Percentiles rank a stretch among this genome's conserved stretches.
Conservation (phyloP, 208 protist species). For the Acanthamoeba culbertsoni region DNA sequence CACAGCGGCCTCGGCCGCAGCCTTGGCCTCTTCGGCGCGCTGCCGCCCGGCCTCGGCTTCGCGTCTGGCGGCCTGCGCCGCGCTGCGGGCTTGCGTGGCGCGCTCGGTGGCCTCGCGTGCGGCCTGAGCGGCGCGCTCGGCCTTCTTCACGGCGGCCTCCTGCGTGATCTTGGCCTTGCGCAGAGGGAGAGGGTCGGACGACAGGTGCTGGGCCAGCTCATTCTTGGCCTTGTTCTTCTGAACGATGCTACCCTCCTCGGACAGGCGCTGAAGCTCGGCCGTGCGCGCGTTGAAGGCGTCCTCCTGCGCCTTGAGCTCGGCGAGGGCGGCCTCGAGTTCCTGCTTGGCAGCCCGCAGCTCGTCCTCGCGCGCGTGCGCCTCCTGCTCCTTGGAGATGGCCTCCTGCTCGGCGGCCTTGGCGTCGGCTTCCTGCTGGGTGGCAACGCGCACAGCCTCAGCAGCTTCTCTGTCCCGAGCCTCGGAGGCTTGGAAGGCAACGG, state of each 20-base stretch:
- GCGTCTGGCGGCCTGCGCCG: background rate
- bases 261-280: slow-evolving; percentile 26
- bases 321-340: slow-evolving; percentile 50
- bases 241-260: slow-evolving; percentile 52
- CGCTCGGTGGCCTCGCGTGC: slow-evolving; percentile 29
- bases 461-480: background rate
- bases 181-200: slow-evolving; percentile 37
- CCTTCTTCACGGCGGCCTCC: slow-evolving; percentile 66
- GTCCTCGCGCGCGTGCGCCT: slow-evolving; percentile 1
- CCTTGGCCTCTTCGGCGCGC: slow-evolving; percentile 48
- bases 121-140: slow-evolving; percentile 40
- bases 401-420: background rate
- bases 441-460: background rate
- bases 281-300: slow-evolving; percentile 49
- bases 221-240: slow-evolving; percentile 59
- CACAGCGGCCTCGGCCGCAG: slow-evolving; percentile 55
- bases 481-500: background rate
- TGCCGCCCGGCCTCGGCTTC: background rate
- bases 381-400: background rate
- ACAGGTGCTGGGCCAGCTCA: slow-evolving; percentile 40
- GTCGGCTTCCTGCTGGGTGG: slow-evolving; percentile 14
- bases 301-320: slow-evolving; percentile 66
- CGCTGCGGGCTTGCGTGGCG: background rate
- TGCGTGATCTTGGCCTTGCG: slow-evolving; percentile 37
- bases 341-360: slow-evolving; percentile 53